These are phyloP conservation scores for Candida awuae DNA, from an alignment of 805 yeast species.

Conservation along the genomic window DNA sequence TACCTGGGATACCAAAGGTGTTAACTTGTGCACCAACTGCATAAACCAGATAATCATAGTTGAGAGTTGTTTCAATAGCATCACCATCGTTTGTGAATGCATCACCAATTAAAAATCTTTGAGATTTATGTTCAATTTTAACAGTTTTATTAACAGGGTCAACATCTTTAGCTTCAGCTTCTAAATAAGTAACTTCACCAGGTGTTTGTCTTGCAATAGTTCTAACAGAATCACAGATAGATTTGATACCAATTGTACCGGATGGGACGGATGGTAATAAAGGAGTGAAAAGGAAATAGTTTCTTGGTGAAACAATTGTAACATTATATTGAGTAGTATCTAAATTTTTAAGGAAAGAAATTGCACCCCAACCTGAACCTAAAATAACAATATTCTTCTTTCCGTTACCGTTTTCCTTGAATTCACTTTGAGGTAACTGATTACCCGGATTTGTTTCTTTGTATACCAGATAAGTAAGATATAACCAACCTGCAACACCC, in stretches of 20 bases:
- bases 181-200: conserved; percentile 75
- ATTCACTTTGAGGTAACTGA: conserved; percentile 50
- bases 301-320: conserved; percentile 85
- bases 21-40: conserved; percentile 96
- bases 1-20: conserved; percentile 94
- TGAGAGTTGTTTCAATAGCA: conserved; percentile 38
- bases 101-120: conserved; percentile 48
- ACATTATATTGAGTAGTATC: conserved; percentile 87
- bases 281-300: conserved; percentile 94
- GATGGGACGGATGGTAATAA: conserved; percentile 90
- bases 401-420: conserved; percentile 41
- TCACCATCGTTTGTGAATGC: conserved; percentile 40
- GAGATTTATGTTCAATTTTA: conserved; percentile 48
- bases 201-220: conserved; percentile 67
- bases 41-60: conserved; percentile 77
- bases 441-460: conserved; percentile 53
- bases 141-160: conserved; percentile 65
- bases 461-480: conserved; percentile 55
- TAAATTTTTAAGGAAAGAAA: conserved; percentile 72
- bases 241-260: conserved; percentile 82
- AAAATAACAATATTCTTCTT: conserved; percentile 71
- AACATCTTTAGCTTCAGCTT: conserved; percentile 82
- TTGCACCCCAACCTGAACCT: conserved; percentile 95
- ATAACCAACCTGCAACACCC: conserved; percentile 44
- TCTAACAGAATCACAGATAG: conserved; percentile 91